These are phyloP conservation scores for Nicotiana knightiana DNA, from an alignment of 257 asterid species.

Conservation along the genomic window DNA sequence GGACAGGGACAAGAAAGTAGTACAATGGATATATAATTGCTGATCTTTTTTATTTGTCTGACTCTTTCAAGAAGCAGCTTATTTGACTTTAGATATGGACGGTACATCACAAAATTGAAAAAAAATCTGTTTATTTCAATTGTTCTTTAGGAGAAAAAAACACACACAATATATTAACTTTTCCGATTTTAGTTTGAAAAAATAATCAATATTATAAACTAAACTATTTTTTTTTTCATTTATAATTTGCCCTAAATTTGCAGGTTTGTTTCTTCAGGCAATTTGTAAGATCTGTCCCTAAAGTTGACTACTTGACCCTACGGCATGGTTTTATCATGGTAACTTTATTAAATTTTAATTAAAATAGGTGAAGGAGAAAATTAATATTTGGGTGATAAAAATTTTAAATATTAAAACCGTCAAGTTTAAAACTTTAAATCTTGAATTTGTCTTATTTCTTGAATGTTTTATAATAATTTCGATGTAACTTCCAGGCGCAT, in stretches of 20 bases:
- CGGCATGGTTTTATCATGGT: conserved; percentile 94
- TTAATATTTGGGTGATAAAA: background rate
- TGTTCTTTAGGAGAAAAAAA: no score
- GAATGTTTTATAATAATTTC: background rate
- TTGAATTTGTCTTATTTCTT: background rate
- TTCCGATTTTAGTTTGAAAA: no score
- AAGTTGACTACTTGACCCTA: conserved; percentile 78
- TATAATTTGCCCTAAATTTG: background rate
- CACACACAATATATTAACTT: no score
- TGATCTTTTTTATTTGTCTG: background rate
- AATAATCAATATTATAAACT: background rate
- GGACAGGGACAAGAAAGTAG: background rate
- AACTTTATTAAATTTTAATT: conserved; percentile 1
- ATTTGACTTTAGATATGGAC: background rate
- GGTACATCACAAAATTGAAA: no score
- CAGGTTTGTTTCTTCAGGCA: conserved; percentile 92
- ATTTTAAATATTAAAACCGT: no score
- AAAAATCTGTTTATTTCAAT: no score
- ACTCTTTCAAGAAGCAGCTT: background rate
- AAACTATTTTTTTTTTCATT: background rate
- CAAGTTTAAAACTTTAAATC: no score
- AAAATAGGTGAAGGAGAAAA: background rate
- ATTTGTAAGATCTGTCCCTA: conserved; percentile 81
- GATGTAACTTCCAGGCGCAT: conserved; percentile 53
- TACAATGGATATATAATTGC: background rate